Conservation (phyloP, 2,329 filamentous ascomycete species). For the Chrysosporium queenslandicum region DNA sequence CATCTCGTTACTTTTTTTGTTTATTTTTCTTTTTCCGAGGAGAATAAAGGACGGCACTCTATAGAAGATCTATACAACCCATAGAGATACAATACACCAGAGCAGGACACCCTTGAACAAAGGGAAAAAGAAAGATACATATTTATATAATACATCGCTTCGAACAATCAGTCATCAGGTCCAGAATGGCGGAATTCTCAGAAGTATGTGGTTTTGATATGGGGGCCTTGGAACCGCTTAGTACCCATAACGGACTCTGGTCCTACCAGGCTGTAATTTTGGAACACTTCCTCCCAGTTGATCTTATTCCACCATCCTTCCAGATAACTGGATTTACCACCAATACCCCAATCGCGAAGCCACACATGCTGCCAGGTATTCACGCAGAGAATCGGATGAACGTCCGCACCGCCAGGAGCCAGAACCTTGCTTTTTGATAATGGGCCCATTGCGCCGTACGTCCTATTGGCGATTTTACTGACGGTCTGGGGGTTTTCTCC, state of each 20-base stretch:
- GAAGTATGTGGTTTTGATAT: too few species aligned
- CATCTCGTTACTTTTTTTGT: too few species aligned
- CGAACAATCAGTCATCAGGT: neutral
- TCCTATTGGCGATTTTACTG: slow-evolving; percentile 14
- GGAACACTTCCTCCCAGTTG: slow-evolving; percentile 67
- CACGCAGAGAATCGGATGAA: slow-evolving; percentile 73
- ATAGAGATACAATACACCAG: slow-evolving; percentile 8
- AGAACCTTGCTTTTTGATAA: slow-evolving; percentile 24
- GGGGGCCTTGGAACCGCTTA: neutral
- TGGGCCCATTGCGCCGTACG: slow-evolving; percentile 21
- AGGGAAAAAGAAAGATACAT: neutral
- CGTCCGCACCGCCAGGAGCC: slow-evolving; percentile 38
- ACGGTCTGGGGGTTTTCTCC: slow-evolving; percentile 16
- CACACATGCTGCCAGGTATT: slow-evolving; percentile 97
- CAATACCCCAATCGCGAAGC: slow-evolving; percentile 68
- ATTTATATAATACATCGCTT: slow-evolving; percentile 12
- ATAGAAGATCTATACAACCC: neutral
- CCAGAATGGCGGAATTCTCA: too few species aligned
- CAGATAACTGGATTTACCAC: slow-evolving; percentile 65
- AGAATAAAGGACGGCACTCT: neutral
- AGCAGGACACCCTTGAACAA: neutral
- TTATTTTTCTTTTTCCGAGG: neutral
- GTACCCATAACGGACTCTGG: slow-evolving; percentile 2
- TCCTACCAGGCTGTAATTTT: slow-evolving; percentile 26
- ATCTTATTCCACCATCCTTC: slow-evolving; percentile 79